Base-by-base conservation (phyloP, 495 filamentous ascomycete genomes). In the Penicillium desertorum region DNA sequence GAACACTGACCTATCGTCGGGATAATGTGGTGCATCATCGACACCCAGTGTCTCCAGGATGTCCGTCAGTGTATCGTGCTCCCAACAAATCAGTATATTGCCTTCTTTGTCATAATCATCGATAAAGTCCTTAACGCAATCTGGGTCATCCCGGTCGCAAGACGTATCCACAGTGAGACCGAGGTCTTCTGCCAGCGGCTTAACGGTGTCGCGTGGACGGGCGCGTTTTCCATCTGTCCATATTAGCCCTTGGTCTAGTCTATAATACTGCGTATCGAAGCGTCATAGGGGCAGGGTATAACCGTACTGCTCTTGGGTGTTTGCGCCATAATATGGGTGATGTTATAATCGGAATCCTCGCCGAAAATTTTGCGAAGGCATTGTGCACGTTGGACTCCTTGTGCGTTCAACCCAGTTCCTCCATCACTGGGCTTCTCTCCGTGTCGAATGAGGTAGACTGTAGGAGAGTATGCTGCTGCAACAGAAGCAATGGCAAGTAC, bases 1-100 rank as follows among this genome's bases (percentile, higher is more conserved):
- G 1, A 12, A 32, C 0, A 64, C 64, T 59, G 45, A 74, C 68
- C 63, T 63, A 36, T 74, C 72, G 61, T 69, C 68, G 0, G 73
- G 69, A 60, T 73, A 74, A 14, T 51, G 29, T 6, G 72, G 70
- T 2, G 70, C 69, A 67, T 76, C 49, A 16, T 73, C 56, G 51
- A 71, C 77, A 8, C 79, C 79, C 46, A 82, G 54, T 37, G 70
- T 51, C 59, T 76, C 52, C 2, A 73, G 69, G 52, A 83, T 79
- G 60, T 78, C 72, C n/a, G 69, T 75, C 42, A 81, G 61, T 14
- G 65, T 60, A 27, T 71, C 66, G 59, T 85, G 81, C 57, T 84
- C 75, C 82, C 82, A 84, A 71, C 80, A 85, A 44, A 85, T 76
- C 6, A 85, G 62, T 10, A 85, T 78, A 59, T 85, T 85, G 29